Evolutionary conservation across 2,329 filamentous ascomycete species (phyloP).

Genomic region (Aspergillus ochraceoroseus): DNA sequence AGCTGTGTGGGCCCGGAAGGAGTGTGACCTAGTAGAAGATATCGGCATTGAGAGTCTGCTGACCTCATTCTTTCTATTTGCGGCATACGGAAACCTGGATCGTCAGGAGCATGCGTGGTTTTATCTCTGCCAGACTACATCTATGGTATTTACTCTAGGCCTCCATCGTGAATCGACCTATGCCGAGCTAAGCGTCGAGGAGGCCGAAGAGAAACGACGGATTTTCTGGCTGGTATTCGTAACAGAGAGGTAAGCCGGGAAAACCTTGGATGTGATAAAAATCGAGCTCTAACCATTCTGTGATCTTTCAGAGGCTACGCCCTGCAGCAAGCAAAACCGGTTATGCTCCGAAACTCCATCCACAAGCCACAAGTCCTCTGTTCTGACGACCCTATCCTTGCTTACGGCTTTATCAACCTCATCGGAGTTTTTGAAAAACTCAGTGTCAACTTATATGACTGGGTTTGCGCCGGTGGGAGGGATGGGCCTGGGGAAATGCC

Average conservation of each 20-base stretch:
- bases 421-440: constrained; percentile 41
- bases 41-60: constrained; percentile 46
- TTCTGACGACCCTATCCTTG: constrained; percentile 50
- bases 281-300: background rate
- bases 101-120: constrained; percentile 75
- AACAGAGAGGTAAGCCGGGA: constrained; percentile 57
- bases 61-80: constrained; percentile 76
- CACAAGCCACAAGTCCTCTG: constrained; percentile 56
- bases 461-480: constrained; percentile 34
- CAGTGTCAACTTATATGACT: constrained; percentile 37
- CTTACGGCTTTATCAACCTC: constrained; percentile 40
- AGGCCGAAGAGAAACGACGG: constrained; percentile 60
- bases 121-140: constrained; percentile 70
- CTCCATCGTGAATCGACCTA: constrained; percentile 51
- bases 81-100: constrained; percentile 65
- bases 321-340: constrained; percentile 62
- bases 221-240: constrained; percentile 70
- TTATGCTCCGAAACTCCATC: constrained; percentile 66
- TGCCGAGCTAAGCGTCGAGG: constrained; percentile 43
- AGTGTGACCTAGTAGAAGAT: constrained; percentile 40
- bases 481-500: constrained; percentile 30
- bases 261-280: background rate
- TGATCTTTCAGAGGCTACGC: constrained; percentile 57
- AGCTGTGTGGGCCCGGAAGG: constrained; percentile 44
- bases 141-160: constrained; percentile 50